A percentile compares a stretch with the other conserved stretches of the same genome.
These are phyloP conservation scores for Neopestalotiopsis sp. DNA, from an alignment of 2,329 filamentous ascomycete genomes.

Conservation along the genomic window DNA sequence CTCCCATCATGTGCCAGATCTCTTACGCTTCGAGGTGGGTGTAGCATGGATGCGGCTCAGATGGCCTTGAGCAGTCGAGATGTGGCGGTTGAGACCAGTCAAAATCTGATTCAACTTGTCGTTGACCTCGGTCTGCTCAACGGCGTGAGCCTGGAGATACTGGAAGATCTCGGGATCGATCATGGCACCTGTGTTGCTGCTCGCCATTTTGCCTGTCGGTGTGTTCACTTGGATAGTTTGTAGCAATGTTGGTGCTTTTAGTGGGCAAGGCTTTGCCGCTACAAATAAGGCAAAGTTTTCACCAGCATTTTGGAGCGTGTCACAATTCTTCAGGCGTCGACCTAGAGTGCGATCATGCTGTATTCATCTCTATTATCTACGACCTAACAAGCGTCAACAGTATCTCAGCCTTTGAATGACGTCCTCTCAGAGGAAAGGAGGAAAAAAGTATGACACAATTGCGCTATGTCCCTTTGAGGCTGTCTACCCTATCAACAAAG, in stretches of 20 bases:
- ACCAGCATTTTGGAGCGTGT: background rate
- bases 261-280: background rate
- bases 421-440: too few relatives aligned
- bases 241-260: background rate
- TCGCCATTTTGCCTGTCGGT: conserved; percentile 28
- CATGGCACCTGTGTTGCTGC: conserved; percentile 48
- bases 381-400: background rate
- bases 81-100: conserved; percentile 82
- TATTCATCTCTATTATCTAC: background rate
- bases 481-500: too few relatives aligned
- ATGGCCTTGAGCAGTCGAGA: conserved; percentile 79
- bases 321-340: background rate
- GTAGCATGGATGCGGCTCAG: conserved; percentile 92
- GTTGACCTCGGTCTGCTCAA: conserved; percentile 81
- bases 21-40: conserved; percentile 62
- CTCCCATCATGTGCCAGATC: background rate
- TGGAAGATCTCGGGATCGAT: conserved; percentile 87
- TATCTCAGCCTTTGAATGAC: too few relatives aligned
- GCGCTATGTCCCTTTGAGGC: too few relatives aligned
- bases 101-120: conserved; percentile 85
- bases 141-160: conserved; percentile 85
- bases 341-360: background rate
- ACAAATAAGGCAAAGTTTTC: conserved; percentile 9
- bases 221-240: too few relatives aligned
- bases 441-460: too few relatives aligned